Conservation (phyloP, 768 basidiomycete genomes). For the Boletus speciosus region DNA sequence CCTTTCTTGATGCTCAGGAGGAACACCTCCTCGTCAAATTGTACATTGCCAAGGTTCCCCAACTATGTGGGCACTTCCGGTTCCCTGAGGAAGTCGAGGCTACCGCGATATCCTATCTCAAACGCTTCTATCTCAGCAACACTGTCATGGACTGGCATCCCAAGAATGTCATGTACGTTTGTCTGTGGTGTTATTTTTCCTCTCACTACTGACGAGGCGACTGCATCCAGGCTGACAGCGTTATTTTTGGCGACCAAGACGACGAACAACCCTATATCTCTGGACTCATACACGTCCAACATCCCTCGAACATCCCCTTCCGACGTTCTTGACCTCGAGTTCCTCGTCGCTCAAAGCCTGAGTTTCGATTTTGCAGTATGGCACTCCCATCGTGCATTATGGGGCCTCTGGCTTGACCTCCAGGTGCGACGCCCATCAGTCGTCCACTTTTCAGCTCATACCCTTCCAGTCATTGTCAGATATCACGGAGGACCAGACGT, state of each 20-base stretch:
- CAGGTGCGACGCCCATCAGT: slow-evolving; percentile 51
- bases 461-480: slow-evolving; percentile 54
- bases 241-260: slow-evolving; percentile 96
- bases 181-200: not conserved
- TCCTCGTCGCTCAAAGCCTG: slow-evolving; percentile 91
- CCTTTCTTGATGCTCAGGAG: slow-evolving; percentile 73
- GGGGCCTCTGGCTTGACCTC: slow-evolving; percentile 85
- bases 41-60: slow-evolving; percentile 82
- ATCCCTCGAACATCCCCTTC: slow-evolving; percentile 78
- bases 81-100: slow-evolving; percentile 93
- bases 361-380: slow-evolving; percentile 92
- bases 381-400: slow-evolving; percentile 85
- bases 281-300: slow-evolving; percentile 78
- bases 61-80: slow-evolving; percentile 79
- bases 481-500: slow-evolving; percentile 41
- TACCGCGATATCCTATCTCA: slow-evolving; percentile 88
- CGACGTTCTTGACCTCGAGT: slow-evolving; percentile 93
- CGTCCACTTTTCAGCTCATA: slow-evolving; percentile 7
- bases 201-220: not conserved
- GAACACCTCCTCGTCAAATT: slow-evolving; percentile 86
- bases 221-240: slow-evolving; percentile 74
- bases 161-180: slow-evolving; percentile 89
- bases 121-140: slow-evolving; percentile 95
- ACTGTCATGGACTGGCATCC: slow-evolving; percentile 99
- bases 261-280: slow-evolving; percentile 87